Evolutionary conservation across 2,329 filamentous ascomycete genomes (phyloP).

Genomic region (Xylaria sp.): DNA sequence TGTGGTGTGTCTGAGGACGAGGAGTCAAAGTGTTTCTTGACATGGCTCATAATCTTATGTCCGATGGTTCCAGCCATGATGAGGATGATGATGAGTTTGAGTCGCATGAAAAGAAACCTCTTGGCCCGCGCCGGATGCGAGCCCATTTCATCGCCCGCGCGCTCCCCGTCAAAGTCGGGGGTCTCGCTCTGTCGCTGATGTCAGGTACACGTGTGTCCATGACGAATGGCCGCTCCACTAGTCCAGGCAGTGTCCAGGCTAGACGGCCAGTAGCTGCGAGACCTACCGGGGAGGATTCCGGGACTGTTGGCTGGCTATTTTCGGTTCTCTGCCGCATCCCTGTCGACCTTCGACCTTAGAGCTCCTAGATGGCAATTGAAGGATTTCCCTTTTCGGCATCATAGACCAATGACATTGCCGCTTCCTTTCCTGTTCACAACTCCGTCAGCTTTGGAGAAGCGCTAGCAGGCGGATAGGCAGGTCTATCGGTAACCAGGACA

Average conservation of each 20-base stretch:
- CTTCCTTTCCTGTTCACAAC: not conserved
- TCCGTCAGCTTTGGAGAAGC: not conserved
- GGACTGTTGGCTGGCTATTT: not conserved
- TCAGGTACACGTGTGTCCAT: conserved; percentile 24
- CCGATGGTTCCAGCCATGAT: conserved; percentile 34
- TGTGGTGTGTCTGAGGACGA: not conserved
- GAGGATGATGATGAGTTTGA: conserved; percentile 33
- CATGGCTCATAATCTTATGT: conserved; percentile 31
- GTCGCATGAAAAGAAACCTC: conserved; percentile 20
- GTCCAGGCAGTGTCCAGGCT: not conserved
- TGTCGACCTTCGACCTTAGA: not conserved
- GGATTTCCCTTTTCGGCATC: conserved; percentile 28
- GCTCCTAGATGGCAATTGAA: not conserved
- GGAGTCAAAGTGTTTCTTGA: conserved; percentile 25
- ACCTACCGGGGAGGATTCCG: conserved; percentile 14
- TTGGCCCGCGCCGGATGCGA: conserved; percentile 21
- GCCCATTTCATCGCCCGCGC: conserved; percentile 31
- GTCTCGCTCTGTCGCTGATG: conserved; percentile 17
- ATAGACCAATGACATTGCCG: conserved; percentile 21
- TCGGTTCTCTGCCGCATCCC: not conserved
- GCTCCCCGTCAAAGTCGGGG: not conserved
- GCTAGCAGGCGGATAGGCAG: not conserved
- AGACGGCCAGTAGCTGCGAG: not conserved
- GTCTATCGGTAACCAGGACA: not conserved
- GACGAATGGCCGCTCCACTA: conserved; percentile 31